Conservation (phyloP, 2,329 filamentous ascomycete genomes). For the Laburnicola sp. region DNA sequence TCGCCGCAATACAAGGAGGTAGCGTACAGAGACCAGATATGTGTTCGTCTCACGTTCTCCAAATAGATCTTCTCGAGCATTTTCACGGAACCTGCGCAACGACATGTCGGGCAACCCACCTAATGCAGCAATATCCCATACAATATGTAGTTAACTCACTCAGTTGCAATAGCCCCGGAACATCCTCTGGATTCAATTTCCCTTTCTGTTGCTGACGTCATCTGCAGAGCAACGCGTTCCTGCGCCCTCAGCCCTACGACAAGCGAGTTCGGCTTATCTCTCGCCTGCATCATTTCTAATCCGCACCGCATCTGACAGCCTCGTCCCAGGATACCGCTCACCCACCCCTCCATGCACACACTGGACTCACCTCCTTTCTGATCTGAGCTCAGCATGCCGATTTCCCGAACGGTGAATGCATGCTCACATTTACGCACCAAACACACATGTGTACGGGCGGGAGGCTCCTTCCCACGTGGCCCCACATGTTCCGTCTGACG, state of each 20-base stretch:
- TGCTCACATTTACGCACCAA: background rate
- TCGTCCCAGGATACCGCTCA: background rate
- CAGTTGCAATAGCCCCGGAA: background rate
- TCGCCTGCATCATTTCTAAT: background rate
- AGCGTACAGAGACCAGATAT: background rate
- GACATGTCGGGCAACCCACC: conserved; percentile 14
- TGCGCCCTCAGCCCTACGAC: background rate
- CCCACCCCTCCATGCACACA: background rate
- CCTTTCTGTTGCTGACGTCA: background rate
- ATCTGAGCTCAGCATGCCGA: background rate
- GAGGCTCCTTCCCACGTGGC: background rate
- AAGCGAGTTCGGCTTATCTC: background rate
- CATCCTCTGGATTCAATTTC: background rate
- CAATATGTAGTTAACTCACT: background rate
- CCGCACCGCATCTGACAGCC: background rate
- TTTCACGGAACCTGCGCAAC: background rate
- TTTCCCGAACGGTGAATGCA: conserved; percentile 3
- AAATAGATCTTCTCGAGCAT: background rate
- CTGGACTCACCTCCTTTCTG: background rate
- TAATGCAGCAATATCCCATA: background rate
- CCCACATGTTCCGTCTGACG: background rate
- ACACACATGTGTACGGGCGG: conserved; percentile 1
- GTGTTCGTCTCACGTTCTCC: background rate
- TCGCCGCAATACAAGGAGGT: background rate
- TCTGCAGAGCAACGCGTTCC: conserved; percentile 8